Conservation (phyloP, 768 basidiomycete species). For the Sporobolomyces pararoseus region DNA sequence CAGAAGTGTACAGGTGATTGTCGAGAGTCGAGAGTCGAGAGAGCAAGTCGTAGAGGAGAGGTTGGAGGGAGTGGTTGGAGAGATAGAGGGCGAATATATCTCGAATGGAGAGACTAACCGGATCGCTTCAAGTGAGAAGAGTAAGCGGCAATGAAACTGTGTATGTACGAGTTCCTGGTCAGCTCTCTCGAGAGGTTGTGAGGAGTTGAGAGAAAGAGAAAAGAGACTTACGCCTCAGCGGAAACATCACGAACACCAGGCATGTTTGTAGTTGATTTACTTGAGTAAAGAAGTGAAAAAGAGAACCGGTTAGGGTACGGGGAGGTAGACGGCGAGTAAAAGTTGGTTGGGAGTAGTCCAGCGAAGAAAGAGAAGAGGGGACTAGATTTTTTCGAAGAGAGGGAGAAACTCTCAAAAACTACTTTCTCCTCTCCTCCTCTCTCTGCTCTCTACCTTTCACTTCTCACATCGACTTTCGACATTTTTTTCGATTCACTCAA, state of each 20-base stretch:
- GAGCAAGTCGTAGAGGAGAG: neutral
- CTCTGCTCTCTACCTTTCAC: neutral
- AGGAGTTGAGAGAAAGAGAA: neutral
- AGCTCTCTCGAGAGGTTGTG: neutral
- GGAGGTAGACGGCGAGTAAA: constrained; percentile 11
- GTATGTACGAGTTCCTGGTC: too few relatives aligned
- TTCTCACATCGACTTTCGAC: neutral
- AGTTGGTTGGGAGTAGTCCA: constrained; percentile 2
- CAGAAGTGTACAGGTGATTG: neutral
- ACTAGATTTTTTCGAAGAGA: too few relatives aligned
- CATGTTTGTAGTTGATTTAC: constrained; percentile 29
- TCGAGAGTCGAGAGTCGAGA: neutral
- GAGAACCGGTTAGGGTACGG: constrained; percentile 32
- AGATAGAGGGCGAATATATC: too few relatives aligned
- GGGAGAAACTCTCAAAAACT: too few relatives aligned
- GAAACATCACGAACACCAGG: constrained; percentile 43
- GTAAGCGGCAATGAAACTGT: constrained; percentile 43
- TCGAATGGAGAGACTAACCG: constrained; percentile 28
- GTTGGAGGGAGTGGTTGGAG: too few relatives aligned
- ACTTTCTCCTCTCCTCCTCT: neutral
- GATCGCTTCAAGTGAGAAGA: constrained; percentile 46
- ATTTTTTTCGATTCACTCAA: neutral
- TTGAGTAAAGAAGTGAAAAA: neutral
- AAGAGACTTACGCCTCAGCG: constrained; percentile 40
- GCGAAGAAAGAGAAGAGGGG: constrained; percentile 1